Evolutionary conservation across 371 early-diverging fungal species (phyloP), one percentile per base, ranked within the genome.

Genomic region (Rhizopus microsporus): DNA sequence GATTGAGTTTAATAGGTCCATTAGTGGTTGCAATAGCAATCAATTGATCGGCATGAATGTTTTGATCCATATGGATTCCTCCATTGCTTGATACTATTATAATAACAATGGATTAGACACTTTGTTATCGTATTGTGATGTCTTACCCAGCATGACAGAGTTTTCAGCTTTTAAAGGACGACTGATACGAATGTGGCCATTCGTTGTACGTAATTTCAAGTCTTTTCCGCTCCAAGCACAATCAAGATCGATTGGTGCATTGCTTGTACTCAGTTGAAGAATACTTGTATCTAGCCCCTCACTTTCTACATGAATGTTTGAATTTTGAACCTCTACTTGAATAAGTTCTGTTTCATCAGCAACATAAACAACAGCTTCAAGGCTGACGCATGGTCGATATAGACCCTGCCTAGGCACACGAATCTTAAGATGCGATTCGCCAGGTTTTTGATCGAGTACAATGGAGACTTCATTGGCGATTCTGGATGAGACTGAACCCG

Each of bases 241-340:
- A 46, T 46, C 30, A 17, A 46, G 5, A 9, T 9, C 29, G 30
- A 46, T 29, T 7, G 46, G 46, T 7, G 46, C 16, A 46, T 46
- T 23, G 7, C 29, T 9, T 7, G 46, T 23, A 17, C 29, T 46
- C n/a, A 46, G 29, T 8, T 29, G 46, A 8, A 46, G 30, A 7
- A 8, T 23, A 12, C 29, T 29, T 29, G 46, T 12, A 29, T 46
- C 29, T 16, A 12, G 1, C 16, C 37, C 33, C 6, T 13, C 17
- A 33, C 34, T 16, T n/a, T 34, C 30, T 12, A 50, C 42, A 17
- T 39, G 35, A 43, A 61, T 35, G 7, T n/a, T 42, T 39, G 43
- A 39, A 38, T 57, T 38, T 5, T 33, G 34, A 3, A 48, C 29
- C n/a, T 38, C 15, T 2, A 56, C 31, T 32, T 17, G 15, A 15